Evolutionary conservation across 1,139 yeast species (phyloP), one percentile per base, ranked within the genome.

Genomic region (Pichia sp.): DNA sequence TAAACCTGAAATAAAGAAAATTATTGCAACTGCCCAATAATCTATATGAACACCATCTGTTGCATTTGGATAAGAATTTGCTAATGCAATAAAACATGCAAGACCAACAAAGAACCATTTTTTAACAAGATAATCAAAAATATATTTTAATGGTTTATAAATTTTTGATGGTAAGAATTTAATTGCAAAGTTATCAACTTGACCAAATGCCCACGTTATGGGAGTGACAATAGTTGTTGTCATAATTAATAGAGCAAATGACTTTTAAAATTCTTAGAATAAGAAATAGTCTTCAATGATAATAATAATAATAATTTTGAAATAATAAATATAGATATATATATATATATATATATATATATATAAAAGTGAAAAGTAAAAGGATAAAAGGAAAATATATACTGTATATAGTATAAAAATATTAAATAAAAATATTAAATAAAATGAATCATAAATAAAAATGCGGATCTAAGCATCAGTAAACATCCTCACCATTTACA

Each of bases 1-100:
- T 30, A 87, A 63, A 0, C 96, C 96, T 41, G 89, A 80, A 31
- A 86, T 76, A 38, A 89, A 68, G 65, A 89, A 87, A 49, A 87
- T 87, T 39, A 86, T 67, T 0, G 95, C 95, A 16, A 87, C 95
- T 0, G 95, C 95, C 34, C 90, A 89, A 59, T 87, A 89, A 22
- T 83, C 83, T 39, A 89, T 84, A 31, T 47, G 31, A 4, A 41
- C 50, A 32, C 36, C 33, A 5, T 39, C 10, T 12, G 50, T 47
- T 33, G 50, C 50, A 32, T 31, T 28, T 1, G 96, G 96, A 53
- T 78, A 87, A 54, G 80, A 77, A 55, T 82, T 76, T 0, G 96
- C 94, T 34, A 87, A 68, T 22, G 85, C 82, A 31, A 87, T 73
- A 49, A 85, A 80, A 3, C 80, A 74, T 0, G 86, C 96, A 51